Base-by-base conservation (phyloP, 768 basidiomycete species). In the Mycena capillaripes region DNA sequence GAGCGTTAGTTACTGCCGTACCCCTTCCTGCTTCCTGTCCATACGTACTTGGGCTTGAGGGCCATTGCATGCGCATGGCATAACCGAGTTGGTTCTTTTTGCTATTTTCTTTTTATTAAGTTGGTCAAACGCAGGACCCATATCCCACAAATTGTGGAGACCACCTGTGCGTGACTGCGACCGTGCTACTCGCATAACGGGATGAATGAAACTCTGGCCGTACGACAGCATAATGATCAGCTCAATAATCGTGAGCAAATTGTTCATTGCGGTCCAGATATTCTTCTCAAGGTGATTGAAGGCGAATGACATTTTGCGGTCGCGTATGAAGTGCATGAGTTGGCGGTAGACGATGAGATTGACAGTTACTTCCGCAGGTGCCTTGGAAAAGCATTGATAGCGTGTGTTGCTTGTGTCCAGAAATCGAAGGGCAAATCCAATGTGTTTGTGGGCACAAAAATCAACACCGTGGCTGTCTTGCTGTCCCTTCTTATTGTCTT, bases 401-500 rank as follows among this genome's bases (percentile, higher is more conserved):
- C n/a, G n/a, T n/a, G n/a, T n/a, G n/a, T n/a, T n/a, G n/a, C n/a
- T n/a, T n/a, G n/a, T n/a, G n/a, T n/a, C n/a, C n/a, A n/a, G n/a
- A n/a, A n/a, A n/a, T n/a, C n/a, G n/a, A n/a, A n/a, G n/a, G n/a
- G n/a, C n/a, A n/a, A n/a, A n/a, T n/a, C n/a, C n/a, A n/a, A n/a
- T n/a, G n/a, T n/a, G n/a, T 4, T 32, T 38, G 30, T 75, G 68
- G 6, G 62, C 21, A n/a, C 77, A 73, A 40, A 68, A 77, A 68
- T 72, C 78, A 40, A 30, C 62, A 1, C 63, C 32, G 66, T 77
- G 75, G 3, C 58, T 29, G 72, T 82, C 79, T 65, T 80, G 78
- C 56, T 81, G 76, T 21, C 83, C 84, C 38, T 81, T 81, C 70
- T 83, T 84, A 56, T 83, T 78, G 66, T 81, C 76, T 70, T 83